Evolutionary conservation across 2,329 filamentous ascomycete species (phyloP).

Genomic region (Verticillium albo-atrum): DNA sequence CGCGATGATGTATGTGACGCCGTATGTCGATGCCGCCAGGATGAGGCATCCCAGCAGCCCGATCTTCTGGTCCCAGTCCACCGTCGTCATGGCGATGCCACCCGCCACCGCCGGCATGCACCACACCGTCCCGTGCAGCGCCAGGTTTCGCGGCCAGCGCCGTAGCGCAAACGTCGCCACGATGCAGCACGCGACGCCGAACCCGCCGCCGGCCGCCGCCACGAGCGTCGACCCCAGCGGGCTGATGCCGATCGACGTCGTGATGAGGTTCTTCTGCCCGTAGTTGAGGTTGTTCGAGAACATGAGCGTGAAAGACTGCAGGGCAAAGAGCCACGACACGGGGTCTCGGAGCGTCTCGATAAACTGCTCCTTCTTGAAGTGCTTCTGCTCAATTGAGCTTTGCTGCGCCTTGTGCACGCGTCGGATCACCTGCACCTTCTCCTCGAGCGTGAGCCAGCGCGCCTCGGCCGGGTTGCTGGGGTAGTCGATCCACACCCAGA

Average conservation of each 20-base stretch:
- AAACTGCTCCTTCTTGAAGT: slow-evolving; percentile 25
- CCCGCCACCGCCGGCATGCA: slow-evolving; percentile 22
- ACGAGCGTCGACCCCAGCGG: slow-evolving; percentile 33
- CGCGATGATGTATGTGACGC: slow-evolving; percentile 29
- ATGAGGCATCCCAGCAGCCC: slow-evolving; percentile 24
- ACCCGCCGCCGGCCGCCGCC: slow-evolving; percentile 28
- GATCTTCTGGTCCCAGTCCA: slow-evolving; percentile 22
- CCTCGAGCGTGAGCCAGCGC: slow-evolving; percentile 16
- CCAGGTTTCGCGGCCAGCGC: slow-evolving; percentile 22
- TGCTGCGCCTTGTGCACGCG: slow-evolving; percentile 25
- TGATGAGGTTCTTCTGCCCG: slow-evolving; percentile 32
- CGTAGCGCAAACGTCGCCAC: slow-evolving; percentile 23
- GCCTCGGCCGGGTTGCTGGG: slow-evolving; percentile 12
- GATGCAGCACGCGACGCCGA: slow-evolving; percentile 25
- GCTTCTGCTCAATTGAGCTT: slow-evolving; percentile 32
- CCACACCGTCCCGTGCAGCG: slow-evolving; percentile 24
- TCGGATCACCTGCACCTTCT: slow-evolving; percentile 15
- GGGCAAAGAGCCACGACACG: slow-evolving; percentile 24
- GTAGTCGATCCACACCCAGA: slow-evolving; percentile 28
- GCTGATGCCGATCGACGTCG: slow-evolving; percentile 26
- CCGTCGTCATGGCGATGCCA: slow-evolving; percentile 24
- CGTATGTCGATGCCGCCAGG: slow-evolving; percentile 22
- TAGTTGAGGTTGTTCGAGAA: slow-evolving; percentile 33
- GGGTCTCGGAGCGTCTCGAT: slow-evolving; percentile 22
- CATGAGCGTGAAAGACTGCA: slow-evolving; percentile 27